Percentiles rank a stretch among this genome's conserved stretches.
phyloP scores from a whole-genome alignment of 2,329 filamentous ascomycete genomes.

The Seiridium unicorne region DNA sequence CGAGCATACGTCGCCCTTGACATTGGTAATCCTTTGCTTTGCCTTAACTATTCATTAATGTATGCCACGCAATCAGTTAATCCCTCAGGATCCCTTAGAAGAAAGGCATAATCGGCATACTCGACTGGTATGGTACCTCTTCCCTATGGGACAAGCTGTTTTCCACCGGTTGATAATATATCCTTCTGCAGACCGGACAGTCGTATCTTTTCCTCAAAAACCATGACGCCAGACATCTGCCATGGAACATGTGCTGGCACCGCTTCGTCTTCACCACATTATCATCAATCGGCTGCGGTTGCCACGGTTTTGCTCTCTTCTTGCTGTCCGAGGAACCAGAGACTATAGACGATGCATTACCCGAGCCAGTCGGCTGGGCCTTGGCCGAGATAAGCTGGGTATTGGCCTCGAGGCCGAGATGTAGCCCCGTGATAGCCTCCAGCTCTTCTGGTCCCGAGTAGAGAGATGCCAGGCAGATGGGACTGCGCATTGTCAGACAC shows the following conservation, averaged over 20 bases:
- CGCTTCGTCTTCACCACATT: slow-evolving; percentile 34
- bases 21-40: too few relatives aligned
- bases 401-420: slow-evolving; percentile 14
- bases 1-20: too few relatives aligned
- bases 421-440: not conserved
- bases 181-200: slow-evolving; percentile 37
- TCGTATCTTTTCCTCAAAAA: slow-evolving; percentile 33
- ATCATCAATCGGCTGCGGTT: slow-evolving; percentile 18
- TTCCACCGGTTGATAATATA: slow-evolving; percentile 26
- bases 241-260: slow-evolving; percentile 38
- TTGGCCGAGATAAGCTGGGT: not conserved
- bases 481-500: slow-evolving; percentile 11
- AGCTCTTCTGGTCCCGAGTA: slow-evolving; percentile 11
- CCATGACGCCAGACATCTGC: slow-evolving; percentile 37
- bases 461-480: slow-evolving; percentile 23
- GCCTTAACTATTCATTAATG: too few relatives aligned
- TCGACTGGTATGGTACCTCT: not conserved
- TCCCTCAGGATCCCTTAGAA: slow-evolving; percentile 11
- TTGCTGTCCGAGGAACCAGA: not conserved
- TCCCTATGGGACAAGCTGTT: not conserved
- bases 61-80: too few relatives aligned
- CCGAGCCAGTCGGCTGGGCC: slow-evolving; percentile 6
- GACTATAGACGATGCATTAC: slow-evolving; percentile 4
- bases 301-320: not conserved
- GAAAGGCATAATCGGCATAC: slow-evolving; percentile 14